These are phyloP conservation scores for Ilyonectria mors-panacis DNA, from an alignment of 2,329 filamentous ascomycete genomes.

Conservation along the genomic window DNA sequence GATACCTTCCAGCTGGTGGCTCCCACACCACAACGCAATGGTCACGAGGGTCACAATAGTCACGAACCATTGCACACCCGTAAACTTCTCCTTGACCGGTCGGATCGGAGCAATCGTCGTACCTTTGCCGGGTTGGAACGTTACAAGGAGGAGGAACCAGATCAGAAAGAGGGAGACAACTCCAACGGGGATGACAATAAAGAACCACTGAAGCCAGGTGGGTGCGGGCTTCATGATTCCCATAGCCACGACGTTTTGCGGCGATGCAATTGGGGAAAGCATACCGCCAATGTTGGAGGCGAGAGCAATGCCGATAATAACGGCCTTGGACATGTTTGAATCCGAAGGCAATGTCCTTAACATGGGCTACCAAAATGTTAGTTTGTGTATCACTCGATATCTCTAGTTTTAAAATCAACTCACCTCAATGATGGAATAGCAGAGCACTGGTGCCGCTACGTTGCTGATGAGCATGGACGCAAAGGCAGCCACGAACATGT, in stretches of 20 bases:
- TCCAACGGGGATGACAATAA: constrained; percentile 93
- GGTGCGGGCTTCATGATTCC: constrained; percentile 95
- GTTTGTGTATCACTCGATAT: not conserved
- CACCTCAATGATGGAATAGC: constrained; percentile 97
- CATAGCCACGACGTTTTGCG: constrained; percentile 96
- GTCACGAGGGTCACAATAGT: constrained; percentile 85
- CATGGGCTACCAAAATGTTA: constrained; percentile 75
- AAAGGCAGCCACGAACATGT: constrained; percentile 98
- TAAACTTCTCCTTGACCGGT: constrained; percentile 89
- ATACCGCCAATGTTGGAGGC: constrained; percentile 97
- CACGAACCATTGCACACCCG: constrained; percentile 94
- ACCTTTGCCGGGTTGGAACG: constrained; percentile 87
- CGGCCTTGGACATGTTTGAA: constrained; percentile 93
- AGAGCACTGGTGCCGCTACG: constrained; percentile 95
- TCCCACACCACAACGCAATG: constrained; percentile 92
- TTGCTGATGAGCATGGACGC: constrained; percentile 99
- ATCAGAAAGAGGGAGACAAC: constrained; percentile 90
- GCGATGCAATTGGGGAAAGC: constrained; percentile 95
- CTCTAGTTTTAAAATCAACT: constrained; percentile 39
- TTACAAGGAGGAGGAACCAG: constrained; percentile 87
- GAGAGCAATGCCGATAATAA: constrained; percentile 95
- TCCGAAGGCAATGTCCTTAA: constrained; percentile 92
- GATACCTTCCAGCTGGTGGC: constrained; percentile 86
- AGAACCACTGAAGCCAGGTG: constrained; percentile 97
- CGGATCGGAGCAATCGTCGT: constrained; percentile 94